Conservation (phyloP, 2,329 filamentous ascomycete genomes). For the Fusarium piperis region DNA sequence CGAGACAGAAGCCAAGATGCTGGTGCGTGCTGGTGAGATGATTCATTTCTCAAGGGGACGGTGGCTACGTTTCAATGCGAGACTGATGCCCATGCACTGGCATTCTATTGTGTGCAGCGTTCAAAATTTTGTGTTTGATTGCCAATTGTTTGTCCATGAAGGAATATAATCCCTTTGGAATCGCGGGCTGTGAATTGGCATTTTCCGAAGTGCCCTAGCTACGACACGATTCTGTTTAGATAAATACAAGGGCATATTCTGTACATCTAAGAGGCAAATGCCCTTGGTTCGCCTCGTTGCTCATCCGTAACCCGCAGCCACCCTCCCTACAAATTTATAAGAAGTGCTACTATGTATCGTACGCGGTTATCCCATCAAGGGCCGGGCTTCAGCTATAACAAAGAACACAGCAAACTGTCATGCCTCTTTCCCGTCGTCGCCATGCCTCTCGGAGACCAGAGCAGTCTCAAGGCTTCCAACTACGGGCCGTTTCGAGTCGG, state of each 20-base stretch:
- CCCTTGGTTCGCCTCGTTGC: too few relatives aligned
- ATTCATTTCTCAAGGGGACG: neutral
- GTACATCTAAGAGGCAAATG: too few relatives aligned
- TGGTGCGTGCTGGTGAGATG: neutral
- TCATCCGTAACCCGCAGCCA: too few relatives aligned
- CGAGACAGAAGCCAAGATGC: neutral
- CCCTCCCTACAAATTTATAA: too few relatives aligned
- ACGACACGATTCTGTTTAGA: too few relatives aligned
- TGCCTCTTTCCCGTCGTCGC: slow-evolving; percentile 1
- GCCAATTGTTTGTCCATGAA: neutral
- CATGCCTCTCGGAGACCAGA: neutral
- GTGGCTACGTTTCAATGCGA: neutral
- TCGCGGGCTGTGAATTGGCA: neutral
- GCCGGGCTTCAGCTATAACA: too few relatives aligned
- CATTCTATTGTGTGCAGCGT: neutral
- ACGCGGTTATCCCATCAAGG: too few relatives aligned
- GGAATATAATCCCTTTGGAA: neutral
- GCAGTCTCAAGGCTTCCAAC: neutral
- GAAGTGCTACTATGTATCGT: too few relatives aligned
- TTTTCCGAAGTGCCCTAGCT: too few relatives aligned
- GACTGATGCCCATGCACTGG: neutral
- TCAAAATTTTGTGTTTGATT: neutral
- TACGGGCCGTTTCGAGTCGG: neutral
- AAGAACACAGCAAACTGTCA: too few relatives aligned
- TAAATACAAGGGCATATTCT: too few relatives aligned